Evolutionary conservation across 2,329 filamentous ascomycete species (phyloP), one percentile per base, ranked within the genome.

Genomic region (Aspergillus spinulosporus): DNA sequence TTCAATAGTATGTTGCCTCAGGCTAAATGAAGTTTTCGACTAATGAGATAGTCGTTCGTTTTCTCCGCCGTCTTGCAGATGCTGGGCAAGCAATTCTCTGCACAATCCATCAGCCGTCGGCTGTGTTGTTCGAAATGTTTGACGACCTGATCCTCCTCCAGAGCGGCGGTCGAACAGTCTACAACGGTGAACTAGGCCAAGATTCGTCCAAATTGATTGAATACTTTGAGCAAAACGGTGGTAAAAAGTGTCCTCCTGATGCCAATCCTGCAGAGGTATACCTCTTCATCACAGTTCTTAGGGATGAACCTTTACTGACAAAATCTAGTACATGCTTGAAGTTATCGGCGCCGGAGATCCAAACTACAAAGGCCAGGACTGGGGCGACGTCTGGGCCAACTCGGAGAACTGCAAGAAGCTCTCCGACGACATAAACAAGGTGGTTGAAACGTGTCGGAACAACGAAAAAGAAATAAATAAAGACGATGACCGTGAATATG

Each of bases 71-170:
- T 64, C 75, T 88, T 1, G 82, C 84, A 1, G 81, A 84, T n/a
- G 88, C 88, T 2, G 92, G 91, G 1, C 92, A 96, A 69, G 91
- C 91, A 7, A 91, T 96, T 63, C 82, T 96, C 3, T 95, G 90
- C 75, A 96, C 92, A 0, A 96, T 96, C 61, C 92, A 96, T 71
- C 92, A 96, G 70, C 91, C 92, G 1, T 93, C 92, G 62, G 89
- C 89, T 12, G 86, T 89, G 0, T 80, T 96, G 0, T 96, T 96
- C 64, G 89, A 94, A 71, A 88, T 92, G 72, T 96, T 96, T 63
- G 91, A 96, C 69, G 84, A 90, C 9, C 81, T 96, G 1, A 77
- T 96, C 4, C 80, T 96, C 2, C 81, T 96, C 2, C 85, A 93
- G 72, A 82, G 84, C 40, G 91, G 91, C 58, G 91, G 91, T 3